Percentiles rank a stretch among this genome's conserved stretches.
Conservation (phyloP, 2,329 filamentous ascomycete genomes). For the Phaeosphaeria sp. region DNA sequence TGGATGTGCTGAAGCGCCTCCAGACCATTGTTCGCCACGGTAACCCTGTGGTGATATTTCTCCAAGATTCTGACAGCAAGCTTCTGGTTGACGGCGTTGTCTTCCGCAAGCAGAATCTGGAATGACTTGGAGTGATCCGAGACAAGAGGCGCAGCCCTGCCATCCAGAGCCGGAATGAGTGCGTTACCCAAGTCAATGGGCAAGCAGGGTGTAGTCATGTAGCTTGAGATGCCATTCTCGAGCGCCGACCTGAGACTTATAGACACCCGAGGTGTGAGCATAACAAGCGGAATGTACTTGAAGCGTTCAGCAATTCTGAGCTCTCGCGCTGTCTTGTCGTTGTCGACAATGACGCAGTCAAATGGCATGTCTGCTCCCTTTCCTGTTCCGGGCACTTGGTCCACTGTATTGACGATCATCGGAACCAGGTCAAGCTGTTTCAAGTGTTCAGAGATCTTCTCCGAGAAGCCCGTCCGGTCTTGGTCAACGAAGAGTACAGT, state of each 20-base stretch:
- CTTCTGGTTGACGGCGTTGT: slow-evolving; percentile 96
- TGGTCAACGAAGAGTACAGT: slow-evolving; percentile 95
- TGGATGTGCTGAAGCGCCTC: slow-evolving; percentile 94
- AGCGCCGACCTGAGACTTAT: slow-evolving; percentile 92
- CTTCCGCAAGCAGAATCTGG: slow-evolving; percentile 92
- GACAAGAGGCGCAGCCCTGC: slow-evolving; percentile 86
- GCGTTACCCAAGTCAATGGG: slow-evolving; percentile 94
- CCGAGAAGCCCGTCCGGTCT: slow-evolving; percentile 76
- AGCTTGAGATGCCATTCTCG: slow-evolving; percentile 96
- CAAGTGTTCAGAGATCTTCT: slow-evolving; percentile 80
- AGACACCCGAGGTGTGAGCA: slow-evolving; percentile 86
- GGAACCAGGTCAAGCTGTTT: slow-evolving; percentile 79
- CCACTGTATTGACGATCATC: slow-evolving; percentile 79
- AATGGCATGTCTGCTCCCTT: slow-evolving; percentile 66
- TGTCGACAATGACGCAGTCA: slow-evolving; percentile 95
- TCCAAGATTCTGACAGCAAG: slow-evolving; percentile 95
- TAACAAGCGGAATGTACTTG: slow-evolving; percentile 96
- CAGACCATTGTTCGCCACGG: slow-evolving; percentile 91
- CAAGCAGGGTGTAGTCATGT: slow-evolving; percentile 96
- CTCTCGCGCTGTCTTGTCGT: slow-evolving; percentile 85
- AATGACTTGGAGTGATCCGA: slow-evolving; percentile 95
- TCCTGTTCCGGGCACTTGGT: slow-evolving; percentile 66
- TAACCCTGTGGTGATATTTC: slow-evolving; percentile 92
- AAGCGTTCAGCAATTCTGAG: slow-evolving; percentile 90
- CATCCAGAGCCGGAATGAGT: slow-evolving; percentile 93